A percentile compares a stretch with the other conserved stretches of the same genome.
Conservation (phyloP, 768 basidiomycete genomes). For the Tylopilus balloui region DNA sequence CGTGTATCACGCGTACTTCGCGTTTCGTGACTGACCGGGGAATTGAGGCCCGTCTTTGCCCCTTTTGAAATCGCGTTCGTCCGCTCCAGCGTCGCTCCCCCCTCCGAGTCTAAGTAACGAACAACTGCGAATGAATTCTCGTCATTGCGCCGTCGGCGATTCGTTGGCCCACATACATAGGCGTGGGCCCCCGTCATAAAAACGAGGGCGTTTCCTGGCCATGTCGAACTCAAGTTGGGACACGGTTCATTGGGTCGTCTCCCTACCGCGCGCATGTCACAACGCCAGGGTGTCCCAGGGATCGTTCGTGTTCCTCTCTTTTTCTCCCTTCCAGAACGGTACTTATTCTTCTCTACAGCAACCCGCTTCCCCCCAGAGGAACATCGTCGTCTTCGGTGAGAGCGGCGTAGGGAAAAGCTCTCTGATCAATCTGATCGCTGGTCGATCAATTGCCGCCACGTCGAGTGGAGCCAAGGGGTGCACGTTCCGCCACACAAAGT, state of each 20-base stretch:
- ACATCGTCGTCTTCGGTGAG: constrained; percentile 28
- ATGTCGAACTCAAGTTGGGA: constrained; percentile 6
- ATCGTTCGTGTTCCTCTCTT: constrained; percentile 13
- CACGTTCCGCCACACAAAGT: constrained; percentile 30
- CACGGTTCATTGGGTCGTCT: constrained; percentile 9
- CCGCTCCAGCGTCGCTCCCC: neutral
- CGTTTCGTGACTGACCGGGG: constrained; percentile 17
- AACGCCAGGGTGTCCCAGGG: constrained; percentile 14
- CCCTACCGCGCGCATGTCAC: constrained; percentile 21
- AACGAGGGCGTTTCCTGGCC: constrained; percentile 9
- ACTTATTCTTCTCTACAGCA: constrained; percentile 10
- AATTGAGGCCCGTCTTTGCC: neutral
- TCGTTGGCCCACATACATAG: constrained; percentile 8
- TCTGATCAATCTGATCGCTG: constrained; percentile 39
- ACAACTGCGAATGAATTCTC: neutral
- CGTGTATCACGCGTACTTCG: constrained; percentile 6
- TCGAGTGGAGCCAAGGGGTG: constrained; percentile 34
- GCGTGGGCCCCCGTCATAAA: constrained; percentile 15
- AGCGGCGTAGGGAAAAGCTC: constrained; percentile 38
- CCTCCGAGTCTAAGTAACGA: constrained; percentile 3
- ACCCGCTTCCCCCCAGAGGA: constrained; percentile 12
- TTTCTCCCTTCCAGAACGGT: constrained; percentile 1
- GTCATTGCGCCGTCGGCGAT: constrained; percentile 22
- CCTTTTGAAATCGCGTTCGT: constrained; percentile 8
- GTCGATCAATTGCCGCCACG: constrained; percentile 35